Conservation (phyloP, 2,329 filamentous ascomycete genomes). For the Monosporascus ibericus region DNA sequence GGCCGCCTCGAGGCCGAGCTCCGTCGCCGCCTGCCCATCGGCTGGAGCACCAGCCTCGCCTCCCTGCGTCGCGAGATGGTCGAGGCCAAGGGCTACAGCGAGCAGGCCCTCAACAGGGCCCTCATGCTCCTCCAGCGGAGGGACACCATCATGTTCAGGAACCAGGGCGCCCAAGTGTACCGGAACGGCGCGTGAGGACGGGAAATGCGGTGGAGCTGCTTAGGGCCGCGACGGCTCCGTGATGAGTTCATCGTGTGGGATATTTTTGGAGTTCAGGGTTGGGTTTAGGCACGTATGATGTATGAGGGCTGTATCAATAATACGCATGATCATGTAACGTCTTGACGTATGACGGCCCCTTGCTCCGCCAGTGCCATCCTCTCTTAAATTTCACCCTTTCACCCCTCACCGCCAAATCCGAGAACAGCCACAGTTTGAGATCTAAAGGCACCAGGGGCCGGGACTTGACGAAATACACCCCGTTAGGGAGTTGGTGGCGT, state of each 20-base stretch:
- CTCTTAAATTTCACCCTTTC: too few species aligned
- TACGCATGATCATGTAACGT: neutral
- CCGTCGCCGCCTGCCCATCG: slow-evolving; percentile 80
- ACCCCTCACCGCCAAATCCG: too few species aligned
- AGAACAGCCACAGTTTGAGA: too few species aligned
- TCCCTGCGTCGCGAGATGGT: slow-evolving; percentile 87
- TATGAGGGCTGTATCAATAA: neutral
- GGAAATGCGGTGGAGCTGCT: neutral
- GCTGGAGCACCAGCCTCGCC: slow-evolving; percentile 87
- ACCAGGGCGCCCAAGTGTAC: slow-evolving; percentile 70
- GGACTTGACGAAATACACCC: too few species aligned
- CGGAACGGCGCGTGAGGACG: slow-evolving; percentile 57
- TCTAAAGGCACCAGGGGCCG: too few species aligned
- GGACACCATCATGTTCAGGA: slow-evolving; percentile 78
- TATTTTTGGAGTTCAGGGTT: neutral
- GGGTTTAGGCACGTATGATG: neutral
- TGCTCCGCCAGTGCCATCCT: too few species aligned
- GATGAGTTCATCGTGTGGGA: neutral
- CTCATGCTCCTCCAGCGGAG: slow-evolving; percentile 80
- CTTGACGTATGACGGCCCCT: neutral
- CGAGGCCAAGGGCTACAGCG: slow-evolving; percentile 82
- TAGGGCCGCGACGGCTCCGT: neutral
- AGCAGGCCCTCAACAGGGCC: slow-evolving; percentile 77
- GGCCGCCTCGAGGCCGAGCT: slow-evolving; percentile 83
- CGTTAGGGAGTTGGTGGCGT: too few species aligned